phyloP scores from a whole-genome alignment of 371 early-diverging fungal genomes.

The Nematocida sp. region DNA sequence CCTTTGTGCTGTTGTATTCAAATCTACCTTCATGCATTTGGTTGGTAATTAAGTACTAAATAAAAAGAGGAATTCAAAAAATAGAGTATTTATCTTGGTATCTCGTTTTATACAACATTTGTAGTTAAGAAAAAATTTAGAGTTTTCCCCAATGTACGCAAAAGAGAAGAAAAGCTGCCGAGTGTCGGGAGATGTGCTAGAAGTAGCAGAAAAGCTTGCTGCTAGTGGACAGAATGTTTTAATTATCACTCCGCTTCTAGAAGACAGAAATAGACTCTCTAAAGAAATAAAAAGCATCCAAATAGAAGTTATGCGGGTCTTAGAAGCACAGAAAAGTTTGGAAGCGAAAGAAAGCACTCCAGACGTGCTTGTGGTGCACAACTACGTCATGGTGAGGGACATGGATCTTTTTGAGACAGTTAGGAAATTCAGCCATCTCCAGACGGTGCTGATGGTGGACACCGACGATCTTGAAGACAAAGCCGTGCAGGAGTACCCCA shows the following conservation, averaged over 20 bases:
- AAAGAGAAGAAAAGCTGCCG: neutral
- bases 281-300: neutral
- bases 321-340: neutral
- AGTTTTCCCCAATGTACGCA: neutral
- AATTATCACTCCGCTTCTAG: constrained; percentile 14
- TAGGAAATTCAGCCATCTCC: neutral
- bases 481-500: neutral
- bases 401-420: constrained; percentile 5
- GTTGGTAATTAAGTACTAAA: constrained; percentile 24
- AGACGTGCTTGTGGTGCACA: constrained; percentile 1
- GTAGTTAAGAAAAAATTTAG: neutral
- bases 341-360: neutral
- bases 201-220: neutral
- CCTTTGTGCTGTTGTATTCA: constrained; percentile 9
- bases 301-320: neutral
- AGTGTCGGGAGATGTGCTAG: neutral
- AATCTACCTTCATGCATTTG: constrained; percentile 50
- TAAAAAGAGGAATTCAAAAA: constrained; percentile 41
- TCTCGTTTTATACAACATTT: constrained; percentile 11
- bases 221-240: neutral
- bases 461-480: neutral
- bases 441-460: neutral
- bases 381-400: constrained; percentile 2
- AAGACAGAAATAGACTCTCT: neutral
- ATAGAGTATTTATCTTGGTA: constrained; percentile 6